Base-by-base conservation (phyloP, 2,329 filamentous ascomycete genomes). In the Colletotrichum liriopes region DNA sequence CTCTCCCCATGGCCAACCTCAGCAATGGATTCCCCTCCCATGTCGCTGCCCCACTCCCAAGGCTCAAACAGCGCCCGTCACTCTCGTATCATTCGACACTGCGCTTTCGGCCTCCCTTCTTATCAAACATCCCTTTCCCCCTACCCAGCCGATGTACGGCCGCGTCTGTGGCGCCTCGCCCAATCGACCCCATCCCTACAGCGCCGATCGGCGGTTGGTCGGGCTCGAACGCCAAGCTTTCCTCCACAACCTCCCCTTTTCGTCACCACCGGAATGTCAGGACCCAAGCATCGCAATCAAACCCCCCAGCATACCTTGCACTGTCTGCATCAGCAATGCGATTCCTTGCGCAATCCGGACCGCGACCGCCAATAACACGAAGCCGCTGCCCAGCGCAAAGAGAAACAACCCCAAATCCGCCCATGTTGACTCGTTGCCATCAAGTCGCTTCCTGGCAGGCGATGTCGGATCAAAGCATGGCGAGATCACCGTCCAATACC, bases 101-200 rank as follows among this genome's bases (percentile, higher is more conserved):
- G 68, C 68, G 68, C 68, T 71, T 67, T 71, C 68, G 68, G 68
- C 47, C 64, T 58, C 35, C 47, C 12, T 37, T 51, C 61, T 61
- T 71, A 58, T 71, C 68, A 71, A 43, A 45, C 65, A 51, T 52
- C 32, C 39, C 64, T 32, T 54, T 55, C 68, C 68, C 68, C 68
- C 68, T 61, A 71, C 68, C 68, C 64, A 71, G 68, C 68, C 68
- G 64, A 67, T 71, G 32, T 71, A 43, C 68, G 68, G 68, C 49
- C 20, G 29, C 45, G 35, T 39, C 49, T 16, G 26, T 35, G 12
- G 59, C 32, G 45, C 32, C 32, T 55, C 61, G 29, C 65, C 35
- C 56, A 61, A 35, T 49, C 60, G 29, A 41, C 59, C 66, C 51
- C 16, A 47, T 64, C 65, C 29, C 59, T 54, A 67, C 64, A 51